Percentiles rank a stretch among this genome's conserved stretches.
These are phyloP conservation scores for Coniosporium apollinis DNA, from an alignment of 495 filamentous ascomycete species.

Conservation along the genomic window DNA sequence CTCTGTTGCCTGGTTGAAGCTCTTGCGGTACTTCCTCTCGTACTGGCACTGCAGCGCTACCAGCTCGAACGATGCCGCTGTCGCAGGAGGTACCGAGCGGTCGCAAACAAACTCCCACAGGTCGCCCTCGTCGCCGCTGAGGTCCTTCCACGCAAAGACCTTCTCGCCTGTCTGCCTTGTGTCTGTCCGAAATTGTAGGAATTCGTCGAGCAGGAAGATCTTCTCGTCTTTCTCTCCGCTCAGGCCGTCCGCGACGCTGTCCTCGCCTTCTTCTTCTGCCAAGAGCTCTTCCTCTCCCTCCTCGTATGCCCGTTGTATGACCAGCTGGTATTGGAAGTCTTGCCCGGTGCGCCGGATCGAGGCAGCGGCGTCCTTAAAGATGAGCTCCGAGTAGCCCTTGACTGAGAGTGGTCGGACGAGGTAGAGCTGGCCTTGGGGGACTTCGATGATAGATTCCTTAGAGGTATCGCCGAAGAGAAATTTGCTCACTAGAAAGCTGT, in stretches of 20 bases:
- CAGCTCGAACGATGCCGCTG: constrained; percentile 65
- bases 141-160: constrained; percentile 83
- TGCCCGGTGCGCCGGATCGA: constrained; percentile 83
- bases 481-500: constrained; percentile 51
- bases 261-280: constrained; percentile 64
- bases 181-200: constrained; percentile 72
- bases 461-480: constrained; percentile 81
- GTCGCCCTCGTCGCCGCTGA: constrained; percentile 85
- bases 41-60: constrained; percentile 88
- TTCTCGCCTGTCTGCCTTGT: constrained; percentile 59
- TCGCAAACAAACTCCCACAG: constrained; percentile 96
- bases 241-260: constrained; percentile 49
- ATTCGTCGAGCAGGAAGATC: constrained; percentile 84
- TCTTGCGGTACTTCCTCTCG: constrained; percentile 79
- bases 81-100: constrained; percentile 42
- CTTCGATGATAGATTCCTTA: constrained; percentile 86
- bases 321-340: constrained; percentile 92
- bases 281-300: constrained; percentile 88
- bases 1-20: constrained; percentile 62
- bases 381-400: constrained; percentile 94
- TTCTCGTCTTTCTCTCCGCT: constrained; percentile 80
- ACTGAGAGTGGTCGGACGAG: constrained; percentile 88
- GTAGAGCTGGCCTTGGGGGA: constrained; percentile 90
- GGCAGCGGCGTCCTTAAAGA: constrained; percentile 92
- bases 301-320: constrained; percentile 89